Conservation (phyloP, 495 filamentous ascomycete species). For the Thermochaetoides thermophila region DNA sequence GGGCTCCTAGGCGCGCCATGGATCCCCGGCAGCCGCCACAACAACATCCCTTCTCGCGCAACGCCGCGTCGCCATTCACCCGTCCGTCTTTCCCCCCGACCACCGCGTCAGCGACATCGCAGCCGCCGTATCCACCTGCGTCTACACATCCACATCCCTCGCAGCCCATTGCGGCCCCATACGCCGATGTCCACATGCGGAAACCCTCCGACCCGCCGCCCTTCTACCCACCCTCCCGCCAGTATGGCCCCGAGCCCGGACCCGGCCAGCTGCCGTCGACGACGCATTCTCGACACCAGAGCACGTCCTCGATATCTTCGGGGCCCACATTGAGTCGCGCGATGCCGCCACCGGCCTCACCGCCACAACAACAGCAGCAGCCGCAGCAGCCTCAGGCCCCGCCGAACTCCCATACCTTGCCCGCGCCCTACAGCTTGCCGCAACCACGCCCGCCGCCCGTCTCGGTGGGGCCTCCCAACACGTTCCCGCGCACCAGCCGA, state of each 20-base stretch:
- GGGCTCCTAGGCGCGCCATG: conserved; percentile 16
- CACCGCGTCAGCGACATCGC: conserved; percentile 12
- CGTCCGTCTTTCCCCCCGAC: conserved; percentile 20
- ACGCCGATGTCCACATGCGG: conserved; percentile 34
- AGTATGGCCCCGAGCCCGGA: conserved; percentile 31
- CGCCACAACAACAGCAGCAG: conserved; percentile 30
- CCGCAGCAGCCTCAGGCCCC: conserved; percentile 21
- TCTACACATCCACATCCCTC: conserved; percentile 14
- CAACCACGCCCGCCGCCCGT: conserved; percentile 35
- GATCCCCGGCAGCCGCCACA: conserved; percentile 30
- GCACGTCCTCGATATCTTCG: conserved; percentile 34
- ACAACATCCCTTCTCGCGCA: conserved; percentile 26
- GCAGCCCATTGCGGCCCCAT: conserved; percentile 14
- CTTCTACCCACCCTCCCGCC: conserved; percentile 29
- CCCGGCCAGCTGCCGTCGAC: conserved; percentile 27
- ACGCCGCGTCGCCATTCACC: conserved; percentile 21
- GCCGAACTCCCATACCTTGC: conserved; percentile 26
- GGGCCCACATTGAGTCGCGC: conserved; percentile 29
- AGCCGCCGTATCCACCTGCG: conserved; percentile 16
- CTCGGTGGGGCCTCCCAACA: conserved; percentile 34
- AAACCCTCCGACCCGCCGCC: conserved; percentile 32
- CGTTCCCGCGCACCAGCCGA: conserved; percentile 35
- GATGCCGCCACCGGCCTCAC: conserved; percentile 38
- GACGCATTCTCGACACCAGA: conserved; percentile 37
- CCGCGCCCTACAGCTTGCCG: conserved; percentile 30